These are phyloP conservation scores for Linnemannia exigua DNA, from an alignment of 192 early-diverging fungal genomes.

Conservation along the genomic window DNA sequence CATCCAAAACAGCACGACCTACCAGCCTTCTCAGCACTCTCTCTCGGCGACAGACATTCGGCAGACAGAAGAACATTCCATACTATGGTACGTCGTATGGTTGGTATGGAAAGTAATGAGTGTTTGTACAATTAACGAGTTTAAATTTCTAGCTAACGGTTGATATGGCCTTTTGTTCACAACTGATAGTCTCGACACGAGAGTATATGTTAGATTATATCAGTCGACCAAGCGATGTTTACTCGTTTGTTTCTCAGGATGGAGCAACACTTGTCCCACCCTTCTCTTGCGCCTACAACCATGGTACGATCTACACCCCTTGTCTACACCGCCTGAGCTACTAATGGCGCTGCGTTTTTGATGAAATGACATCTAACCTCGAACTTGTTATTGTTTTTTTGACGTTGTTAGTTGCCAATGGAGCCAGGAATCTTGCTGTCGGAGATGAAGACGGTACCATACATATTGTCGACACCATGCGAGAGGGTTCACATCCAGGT, in stretches of 20 bases:
- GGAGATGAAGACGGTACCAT: constrained; percentile 78
- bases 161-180: not conserved
- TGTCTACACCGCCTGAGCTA: not conserved
- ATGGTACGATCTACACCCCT: constrained; percentile 11
- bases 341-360: not conserved
- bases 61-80: constrained; percentile 25
- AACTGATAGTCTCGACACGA: constrained; percentile 23
- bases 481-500: constrained; percentile 56
- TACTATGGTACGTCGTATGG: constrained; percentile 27
- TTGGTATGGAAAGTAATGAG: too few species aligned
- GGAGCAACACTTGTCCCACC: constrained; percentile 40
- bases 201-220: constrained; percentile 41
- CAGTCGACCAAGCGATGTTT: constrained; percentile 37
- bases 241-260: constrained; percentile 44
- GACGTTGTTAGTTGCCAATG: constrained; percentile 54
- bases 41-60: constrained; percentile 27
- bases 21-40: constrained; percentile 8
- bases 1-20: constrained; percentile 21
- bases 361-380: not conserved
- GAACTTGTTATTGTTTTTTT: not conserved
- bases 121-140: not conserved
- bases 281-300: constrained; percentile 53
- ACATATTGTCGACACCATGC: constrained; percentile 69
- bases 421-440: constrained; percentile 73
- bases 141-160: not conserved